Evolutionary conservation across 2,329 filamentous ascomycete species (phyloP).

Genomic region (Aspergillus vadensis): DNA sequence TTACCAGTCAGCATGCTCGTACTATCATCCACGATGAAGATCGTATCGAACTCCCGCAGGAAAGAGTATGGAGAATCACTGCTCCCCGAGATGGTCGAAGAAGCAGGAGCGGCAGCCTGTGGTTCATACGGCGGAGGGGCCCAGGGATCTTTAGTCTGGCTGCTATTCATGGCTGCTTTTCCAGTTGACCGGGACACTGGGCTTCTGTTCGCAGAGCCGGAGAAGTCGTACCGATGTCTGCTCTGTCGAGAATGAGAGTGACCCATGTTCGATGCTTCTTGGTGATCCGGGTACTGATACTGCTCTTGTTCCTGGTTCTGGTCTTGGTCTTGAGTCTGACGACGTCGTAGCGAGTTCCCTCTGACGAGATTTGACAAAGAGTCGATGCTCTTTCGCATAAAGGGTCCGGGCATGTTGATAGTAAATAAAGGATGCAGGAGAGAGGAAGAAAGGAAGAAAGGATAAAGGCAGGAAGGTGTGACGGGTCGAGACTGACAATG

Average conservation of each 20-base stretch:
- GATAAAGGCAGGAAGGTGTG: no score
- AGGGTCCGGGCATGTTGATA: no score
- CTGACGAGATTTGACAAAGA: no score
- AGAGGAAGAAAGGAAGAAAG: no score
- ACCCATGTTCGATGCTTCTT: neutral
- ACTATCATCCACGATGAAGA: slow-evolving; percentile 92
- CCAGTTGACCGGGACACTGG: neutral
- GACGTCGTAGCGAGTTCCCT: no score
- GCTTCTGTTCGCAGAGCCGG: neutral
- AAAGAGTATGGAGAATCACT: slow-evolving; percentile 73
- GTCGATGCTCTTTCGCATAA: no score
- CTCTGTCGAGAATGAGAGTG: neutral
- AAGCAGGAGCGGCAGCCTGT: slow-evolving; percentile 25
- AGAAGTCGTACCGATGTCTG: neutral
- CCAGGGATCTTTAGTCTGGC: neutral
- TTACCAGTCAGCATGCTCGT: slow-evolving; percentile 80
- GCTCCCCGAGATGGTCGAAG: slow-evolving; percentile 30
- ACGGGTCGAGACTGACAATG: no score
- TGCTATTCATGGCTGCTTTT: neutral
- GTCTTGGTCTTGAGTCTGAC: neutral
- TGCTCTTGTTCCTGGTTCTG: neutral
- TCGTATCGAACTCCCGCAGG: slow-evolving; percentile 76
- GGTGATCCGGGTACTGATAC: neutral
- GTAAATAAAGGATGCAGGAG: no score
- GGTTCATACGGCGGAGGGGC: slow-evolving; percentile 1